Evolutionary conservation across 2,329 filamentous ascomycete genomes (phyloP).

Genomic region (Sarocladiaceae sp.): DNA sequence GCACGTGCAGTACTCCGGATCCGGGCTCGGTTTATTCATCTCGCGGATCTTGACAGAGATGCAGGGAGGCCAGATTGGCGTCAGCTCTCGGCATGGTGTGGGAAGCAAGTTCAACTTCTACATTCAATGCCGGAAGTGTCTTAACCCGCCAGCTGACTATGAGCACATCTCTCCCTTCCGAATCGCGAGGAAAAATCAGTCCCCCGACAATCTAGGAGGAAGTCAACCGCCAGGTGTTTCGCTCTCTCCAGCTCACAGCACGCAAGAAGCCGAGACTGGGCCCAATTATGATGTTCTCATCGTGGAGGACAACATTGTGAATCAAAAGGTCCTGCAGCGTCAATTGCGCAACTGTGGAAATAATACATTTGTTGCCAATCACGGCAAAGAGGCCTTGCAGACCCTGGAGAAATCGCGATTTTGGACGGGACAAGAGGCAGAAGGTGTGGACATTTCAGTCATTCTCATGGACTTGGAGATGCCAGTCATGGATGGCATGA

Average conservation of each 20-base stretch:
- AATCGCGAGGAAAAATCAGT: conserved; percentile 25
- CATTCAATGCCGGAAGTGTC: conserved; percentile 60
- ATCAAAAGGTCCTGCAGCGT: conserved; percentile 59
- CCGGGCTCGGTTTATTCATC: conserved; percentile 70
- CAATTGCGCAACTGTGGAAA: conserved; percentile 59
- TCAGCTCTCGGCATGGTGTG: conserved; percentile 60
- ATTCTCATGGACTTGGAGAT: conserved; percentile 81
- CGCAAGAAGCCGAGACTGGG: not conserved
- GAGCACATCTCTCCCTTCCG: conserved; percentile 32
- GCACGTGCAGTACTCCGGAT: conserved; percentile 69
- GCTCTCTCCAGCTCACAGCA: conserved; percentile 2
- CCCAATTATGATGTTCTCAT: conserved; percentile 54
- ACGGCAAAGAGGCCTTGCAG: conserved; percentile 59
- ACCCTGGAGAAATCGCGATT: conserved; percentile 51
- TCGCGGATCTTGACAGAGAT: conserved; percentile 71
- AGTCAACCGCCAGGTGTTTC: not conserved
- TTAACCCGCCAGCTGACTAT: conserved; percentile 31
- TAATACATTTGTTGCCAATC: conserved; percentile 59
- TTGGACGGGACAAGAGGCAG: conserved; percentile 45
- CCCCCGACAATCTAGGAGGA: conserved; percentile 10
- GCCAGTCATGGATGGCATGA: conserved; percentile 79
- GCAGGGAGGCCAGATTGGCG: conserved; percentile 74
- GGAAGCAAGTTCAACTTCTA: conserved; percentile 78
- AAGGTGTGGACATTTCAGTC: conserved; percentile 55
- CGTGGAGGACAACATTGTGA: conserved; percentile 65